A percentile compares a stretch with the other conserved stretches of the same genome.
These are phyloP conservation scores for Schwanniomyces polymorphus DNA, from an alignment of 805 yeast genomes.

Conservation along the genomic window DNA sequence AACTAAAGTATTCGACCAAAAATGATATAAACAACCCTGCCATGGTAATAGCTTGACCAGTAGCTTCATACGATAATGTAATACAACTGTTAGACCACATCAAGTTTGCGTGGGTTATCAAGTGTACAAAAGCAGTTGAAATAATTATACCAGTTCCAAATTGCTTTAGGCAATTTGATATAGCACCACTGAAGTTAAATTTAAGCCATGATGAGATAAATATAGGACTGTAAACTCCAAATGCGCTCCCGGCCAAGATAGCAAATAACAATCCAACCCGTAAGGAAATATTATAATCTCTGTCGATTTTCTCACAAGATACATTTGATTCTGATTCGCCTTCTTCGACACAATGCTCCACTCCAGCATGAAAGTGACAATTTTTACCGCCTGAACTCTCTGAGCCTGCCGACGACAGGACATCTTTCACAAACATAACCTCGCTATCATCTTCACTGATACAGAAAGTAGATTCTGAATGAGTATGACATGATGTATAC, in stretches of 20 bases:
- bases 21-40: slow-evolving; percentile 28
- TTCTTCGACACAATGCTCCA: slow-evolving; percentile 24
- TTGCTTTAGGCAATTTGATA: slow-evolving; percentile 15
- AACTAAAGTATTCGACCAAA: slow-evolving; percentile 18
- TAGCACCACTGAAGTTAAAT: slow-evolving; percentile 10
- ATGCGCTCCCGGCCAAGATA: slow-evolving; percentile 29
- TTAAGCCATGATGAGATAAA: slow-evolving; percentile 18
- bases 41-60: slow-evolving; percentile 26
- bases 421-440: slow-evolving; percentile 14
- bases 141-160: slow-evolving; percentile 33
- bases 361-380: slow-evolving; percentile 35
- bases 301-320: slow-evolving; percentile 21
- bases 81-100: slow-evolving; percentile 28
- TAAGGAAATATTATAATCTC: slow-evolving; percentile 26
- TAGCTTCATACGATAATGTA: slow-evolving; percentile 21
- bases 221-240: slow-evolving; percentile 35
- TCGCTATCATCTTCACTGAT: slow-evolving; percentile 11
- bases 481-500: slow-evolving; percentile 20
- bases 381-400: slow-evolving; percentile 7
- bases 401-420: slow-evolving; percentile 1
- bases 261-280: slow-evolving; percentile 34
- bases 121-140: slow-evolving; percentile 33
- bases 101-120: slow-evolving; percentile 25
- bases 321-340: slow-evolving; percentile 7
- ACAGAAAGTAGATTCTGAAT: slow-evolving; percentile 17